Evolutionary conservation across 1,139 yeast genomes (phyloP), one percentile per base, ranked within the genome.

Genomic region (Arxiozyma heterogenica): DNA sequence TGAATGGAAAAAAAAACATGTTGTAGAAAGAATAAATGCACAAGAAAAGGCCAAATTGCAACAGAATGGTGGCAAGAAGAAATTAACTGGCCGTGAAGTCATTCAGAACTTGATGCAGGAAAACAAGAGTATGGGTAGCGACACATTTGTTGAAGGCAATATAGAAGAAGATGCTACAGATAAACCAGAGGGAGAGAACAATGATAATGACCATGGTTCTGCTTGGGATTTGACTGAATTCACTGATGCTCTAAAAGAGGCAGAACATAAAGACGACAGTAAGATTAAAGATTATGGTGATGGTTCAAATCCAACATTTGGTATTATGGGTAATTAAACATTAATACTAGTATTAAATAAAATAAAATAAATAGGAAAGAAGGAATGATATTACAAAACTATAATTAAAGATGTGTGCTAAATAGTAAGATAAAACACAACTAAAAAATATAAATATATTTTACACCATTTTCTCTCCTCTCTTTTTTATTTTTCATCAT

Each of bases 1-100:
- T 46, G 79, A 79, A 65, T 94, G 98, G 98, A 91, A 91, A 74
- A 69, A 72, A 60, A 80, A 82, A 59, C 87, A 89, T 62, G 73
- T 73, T 58, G 79, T 78, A 57, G 80, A 81, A 70, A 85, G 79
- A 72, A 75, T 76, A 53, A 83, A 83, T 63, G 83, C 80, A 50
- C 82, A 77, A 61, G 78, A 75, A 60, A 81, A 78, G 64, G 73
- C 73, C 34, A 81, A 80, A 39, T 43, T 51, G 22, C 53, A 51
- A 30, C 53, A 51, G 38, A 51, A 46, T 43, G 50, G 53, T 34
- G 75, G 71, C 47, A 83, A 77, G 68, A 74, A 73, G 60, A 73
- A 71, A 48, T 73, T 83, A 59, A 81, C 89, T 25, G 98, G 98
- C 63, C 83, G 83, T 70, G 95, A 93, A 73, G 75, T 90, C 57